Base-by-base conservation (phyloP, 2,329 filamentous ascomycete genomes). In the Apiospora malaysiana region DNA sequence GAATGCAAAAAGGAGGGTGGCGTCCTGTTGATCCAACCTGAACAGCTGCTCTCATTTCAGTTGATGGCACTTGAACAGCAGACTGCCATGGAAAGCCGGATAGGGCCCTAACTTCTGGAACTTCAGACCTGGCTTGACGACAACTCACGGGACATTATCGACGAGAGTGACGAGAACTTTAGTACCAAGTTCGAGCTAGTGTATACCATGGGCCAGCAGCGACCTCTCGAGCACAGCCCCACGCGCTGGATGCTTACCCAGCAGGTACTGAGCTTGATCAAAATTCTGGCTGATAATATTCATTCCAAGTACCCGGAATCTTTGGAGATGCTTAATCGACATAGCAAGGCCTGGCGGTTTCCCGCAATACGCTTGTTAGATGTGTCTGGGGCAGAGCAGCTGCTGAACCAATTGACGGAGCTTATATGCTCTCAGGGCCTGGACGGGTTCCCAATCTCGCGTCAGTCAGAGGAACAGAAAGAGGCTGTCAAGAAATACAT, bases 121-220 rank as follows among this genome's bases (percentile, higher is more conserved):
- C 83, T 79, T 0, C 85, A 89, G 21, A 32, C 79, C 0, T 86
- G 84, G 72, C 80, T 91, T 1, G 78, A 86, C 43, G 18, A 68
- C 0, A 72, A 78, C 1, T 82, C 85, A 0, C 81, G 89, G 0
- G 89, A 91, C 72, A 83, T 93, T 2, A 81, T 92, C 0, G 90
- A 92, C 70, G 90, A 93, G 77, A 90, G 87, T 49, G 91, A 93
- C 66, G 89, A 92, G 70, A 89, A 88, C 69, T 87, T 92, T 59
- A 88, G 84, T 59, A 83, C 85, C 4, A 88, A 86, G 66, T 91
- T 90, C 49, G 89, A 92, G 74, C 78, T 92, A 0, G 82, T 92
- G 1, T 92, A 92, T 71, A 91, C 90, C 0, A 86, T 91, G 74
- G 90, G 90, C 0, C 72, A 77, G 0, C 87, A 90, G 71, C 75